Evolutionary conservation across 441 rosid species (phyloP).

Genomic region (Bocquillonia castaneifolia): DNA sequence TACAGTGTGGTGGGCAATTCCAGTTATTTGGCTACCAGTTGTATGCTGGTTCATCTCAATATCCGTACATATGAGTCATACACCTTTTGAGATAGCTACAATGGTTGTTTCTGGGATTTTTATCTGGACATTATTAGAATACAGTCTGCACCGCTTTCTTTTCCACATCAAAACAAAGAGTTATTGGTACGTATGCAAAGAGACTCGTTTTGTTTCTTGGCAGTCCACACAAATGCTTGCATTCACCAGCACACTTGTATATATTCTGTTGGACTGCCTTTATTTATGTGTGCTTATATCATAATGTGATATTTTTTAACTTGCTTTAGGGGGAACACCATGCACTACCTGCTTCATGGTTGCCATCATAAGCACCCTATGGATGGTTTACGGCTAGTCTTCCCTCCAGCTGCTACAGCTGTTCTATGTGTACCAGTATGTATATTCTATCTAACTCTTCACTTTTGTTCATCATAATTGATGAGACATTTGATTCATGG

Average conservation of each 20-base stretch:
- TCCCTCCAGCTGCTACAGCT: conserved; percentile 91
- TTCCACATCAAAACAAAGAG: conserved; percentile 82
- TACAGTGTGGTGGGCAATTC: conserved; percentile 96
- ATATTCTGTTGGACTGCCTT: background rate
- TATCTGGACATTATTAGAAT: conserved; percentile 81
- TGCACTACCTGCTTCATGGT: conserved; percentile 94
- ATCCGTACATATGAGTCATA: conserved; percentile 61
- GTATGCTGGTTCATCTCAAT: conserved; percentile 58
- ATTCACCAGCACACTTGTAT: background rate
- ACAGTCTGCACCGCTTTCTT: conserved; percentile 85
- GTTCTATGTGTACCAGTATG: conserved; percentile 66
- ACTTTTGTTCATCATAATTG: background rate
- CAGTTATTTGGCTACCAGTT: conserved; percentile 86
- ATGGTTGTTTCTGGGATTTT: conserved; percentile 59
- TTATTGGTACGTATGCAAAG: conserved; percentile 57
- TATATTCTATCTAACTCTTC: conserved; percentile 12
- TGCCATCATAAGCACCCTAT: conserved; percentile 99
- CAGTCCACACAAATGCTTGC: background rate
- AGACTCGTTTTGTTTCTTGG: background rate
- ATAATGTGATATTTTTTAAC: background rate
- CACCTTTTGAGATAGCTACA: conserved; percentile 43
- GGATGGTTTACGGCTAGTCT: conserved; percentile 94
- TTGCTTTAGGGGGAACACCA: conserved; percentile 71
- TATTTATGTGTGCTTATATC: background rate
- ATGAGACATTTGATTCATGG: background rate